Conservation (phyloP, 495 filamentous ascomycete genomes). For the Bathelium albidoporum region DNA sequence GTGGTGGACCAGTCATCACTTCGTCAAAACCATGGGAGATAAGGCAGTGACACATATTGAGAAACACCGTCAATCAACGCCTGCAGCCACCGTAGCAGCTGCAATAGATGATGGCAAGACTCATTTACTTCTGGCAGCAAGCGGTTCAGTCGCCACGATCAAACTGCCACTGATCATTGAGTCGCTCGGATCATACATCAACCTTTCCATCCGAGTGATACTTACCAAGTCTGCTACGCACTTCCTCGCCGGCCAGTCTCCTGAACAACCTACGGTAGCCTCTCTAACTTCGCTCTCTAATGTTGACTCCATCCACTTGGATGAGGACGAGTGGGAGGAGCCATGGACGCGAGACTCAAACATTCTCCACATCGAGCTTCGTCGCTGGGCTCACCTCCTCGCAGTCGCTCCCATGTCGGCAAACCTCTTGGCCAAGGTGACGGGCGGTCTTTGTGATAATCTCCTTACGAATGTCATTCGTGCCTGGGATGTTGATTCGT, state of each 20-base stretch:
- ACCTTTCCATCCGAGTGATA: constrained; percentile 68
- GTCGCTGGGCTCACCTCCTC: constrained; percentile 70
- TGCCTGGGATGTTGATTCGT: constrained; percentile 68
- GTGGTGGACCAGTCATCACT: too few species aligned
- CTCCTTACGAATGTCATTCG: constrained; percentile 63
- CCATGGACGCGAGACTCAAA: constrained; percentile 58
- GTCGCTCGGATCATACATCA: constrained; percentile 42
- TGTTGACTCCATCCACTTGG: constrained; percentile 63
- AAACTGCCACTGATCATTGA: constrained; percentile 68
- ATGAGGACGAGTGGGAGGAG: constrained; percentile 70
- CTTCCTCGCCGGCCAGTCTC: constrained; percentile 60
- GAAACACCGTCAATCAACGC: too few species aligned
- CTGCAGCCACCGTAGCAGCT: too few species aligned
- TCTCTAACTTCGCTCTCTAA: constrained; percentile 40
- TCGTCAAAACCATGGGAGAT: too few species aligned
- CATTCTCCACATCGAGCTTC: constrained; percentile 79
- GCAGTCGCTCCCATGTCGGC: constrained; percentile 71
- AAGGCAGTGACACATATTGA: too few species aligned
- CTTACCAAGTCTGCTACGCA: constrained; percentile 58
- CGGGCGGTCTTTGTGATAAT: constrained; percentile 54
- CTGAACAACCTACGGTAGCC: constrained; percentile 55
- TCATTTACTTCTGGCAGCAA: constrained; percentile 72
- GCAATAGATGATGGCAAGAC: constrained; percentile 58
- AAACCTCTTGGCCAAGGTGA: constrained; percentile 73
- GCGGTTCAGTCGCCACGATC: constrained; percentile 76